These are phyloP conservation scores for Entomortierella lignicola DNA, from an alignment of 192 early-diverging fungal species.

Conservation along the genomic window DNA sequence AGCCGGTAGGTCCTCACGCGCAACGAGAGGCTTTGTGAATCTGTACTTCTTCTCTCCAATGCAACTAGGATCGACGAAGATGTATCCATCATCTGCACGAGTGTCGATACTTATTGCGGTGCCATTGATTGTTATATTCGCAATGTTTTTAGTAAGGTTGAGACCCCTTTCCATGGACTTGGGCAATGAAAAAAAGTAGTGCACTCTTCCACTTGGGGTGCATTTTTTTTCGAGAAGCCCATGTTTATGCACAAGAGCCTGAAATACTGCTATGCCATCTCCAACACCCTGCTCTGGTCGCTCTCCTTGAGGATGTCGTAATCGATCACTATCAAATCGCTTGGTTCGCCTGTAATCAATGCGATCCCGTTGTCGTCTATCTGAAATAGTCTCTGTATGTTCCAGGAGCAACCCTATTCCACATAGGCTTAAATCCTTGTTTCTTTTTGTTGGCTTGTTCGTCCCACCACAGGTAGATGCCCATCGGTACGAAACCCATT, in stretches of 20 bases:
- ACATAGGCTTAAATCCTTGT: slow-evolving; percentile 9
- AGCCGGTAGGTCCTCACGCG: background rate
- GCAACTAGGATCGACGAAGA: background rate
- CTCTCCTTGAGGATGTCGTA: slow-evolving; percentile 9
- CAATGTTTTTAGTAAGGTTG: no score
- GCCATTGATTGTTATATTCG: background rate
- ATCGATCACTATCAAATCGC: slow-evolving; percentile 15
- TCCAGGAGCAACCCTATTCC: slow-evolving; percentile 9
- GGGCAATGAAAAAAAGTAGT: slow-evolving; percentile 8
- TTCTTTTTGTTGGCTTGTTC: slow-evolving; percentile 19
- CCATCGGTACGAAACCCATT: slow-evolving; percentile 8
- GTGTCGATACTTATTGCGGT: background rate
- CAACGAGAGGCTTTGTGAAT: background rate
- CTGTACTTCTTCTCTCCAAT: background rate
- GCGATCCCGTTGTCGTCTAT: slow-evolving; percentile 10
- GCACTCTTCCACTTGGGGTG: slow-evolving; percentile 2
- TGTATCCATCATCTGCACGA: background rate
- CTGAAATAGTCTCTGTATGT: slow-evolving; percentile 8
- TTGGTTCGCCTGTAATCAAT: slow-evolving; percentile 8
- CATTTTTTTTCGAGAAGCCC: slow-evolving; percentile 8
- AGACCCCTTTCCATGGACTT: no score
- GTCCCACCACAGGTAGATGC: slow-evolving; percentile 10
- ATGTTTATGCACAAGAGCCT: slow-evolving; percentile 6
- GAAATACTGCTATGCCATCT: slow-evolving; percentile 1
- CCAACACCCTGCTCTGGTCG: background rate